Base-by-base conservation (phyloP, 257 asterid species). In the Salvia miltiorrhiza region DNA sequence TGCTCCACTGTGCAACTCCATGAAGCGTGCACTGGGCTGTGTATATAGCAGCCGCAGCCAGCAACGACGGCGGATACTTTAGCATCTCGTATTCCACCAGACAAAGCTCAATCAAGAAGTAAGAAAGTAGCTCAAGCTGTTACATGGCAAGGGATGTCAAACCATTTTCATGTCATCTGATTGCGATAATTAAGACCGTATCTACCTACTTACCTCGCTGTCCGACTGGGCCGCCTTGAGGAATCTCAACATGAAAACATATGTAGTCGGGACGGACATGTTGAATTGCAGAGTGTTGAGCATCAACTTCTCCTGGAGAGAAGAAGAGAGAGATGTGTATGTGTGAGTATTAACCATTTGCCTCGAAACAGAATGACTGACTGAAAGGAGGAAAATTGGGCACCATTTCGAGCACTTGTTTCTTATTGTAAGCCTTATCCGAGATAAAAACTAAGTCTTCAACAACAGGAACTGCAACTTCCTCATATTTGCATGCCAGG, bases 11-110 rank as follows among this genome's bases (percentile, higher is more conserved):
- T 67, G 53, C 57, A n/a, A 21, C 89, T 9, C 95, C 92, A n/a
- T 39, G 70, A 35, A 92, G 77, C 9, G 92, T 75, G 56, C 87
- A 80, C 20, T 88, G 85, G 1, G 98, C 93, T 7, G 97, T 85
- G 40, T 81, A 93, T 41, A 93, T 63, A 6, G 97, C 97, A 14
- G 96, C 96, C 10, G 97, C 97, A 1, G 98, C 98, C 77, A 93
- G 62, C 39, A 83, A 63, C 3, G 98, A 93, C 2, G 98, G 96
- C 20, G 83, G 80, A 84, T 81, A 88, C 76, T 68, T 78, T 19
- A 93, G 90, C 97, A 90, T 93, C 39, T 87, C 89, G 20, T 84
- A 88, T 63, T 90, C 93, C 9, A 93, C 84, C 8, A 93, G 84
- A 79, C 95, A 80, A 16, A 93, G 86, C 65, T 93, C 97, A 4